phyloP scores from a whole-genome alignment of 495 filamentous ascomycete species.

The Achaetomiella virescens region DNA sequence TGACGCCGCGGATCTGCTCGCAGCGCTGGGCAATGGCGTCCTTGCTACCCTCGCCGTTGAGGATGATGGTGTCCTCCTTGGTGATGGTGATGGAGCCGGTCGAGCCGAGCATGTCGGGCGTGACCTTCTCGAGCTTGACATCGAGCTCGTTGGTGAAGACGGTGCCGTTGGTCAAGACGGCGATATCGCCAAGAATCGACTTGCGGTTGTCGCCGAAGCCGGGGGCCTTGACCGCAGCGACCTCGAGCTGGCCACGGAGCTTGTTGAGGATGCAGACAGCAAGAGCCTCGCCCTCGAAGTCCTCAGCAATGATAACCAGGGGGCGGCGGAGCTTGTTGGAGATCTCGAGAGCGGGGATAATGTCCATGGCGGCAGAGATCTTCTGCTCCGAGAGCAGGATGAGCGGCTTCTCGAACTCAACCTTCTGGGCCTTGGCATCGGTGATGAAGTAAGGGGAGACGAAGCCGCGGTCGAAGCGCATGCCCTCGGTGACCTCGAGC shows the following conservation, averaged over 20 bases:
- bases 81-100: slow-evolving; percentile 99
- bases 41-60: slow-evolving; percentile 96
- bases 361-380: slow-evolving; percentile 97
- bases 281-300: slow-evolving; percentile 97
- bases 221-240: slow-evolving; percentile 96
- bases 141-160: slow-evolving; percentile 99
- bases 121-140: slow-evolving; percentile 97
- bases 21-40: slow-evolving; percentile 90
- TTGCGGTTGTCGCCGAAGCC: slow-evolving; percentile 99
- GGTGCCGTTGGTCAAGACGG: slow-evolving; percentile 88
- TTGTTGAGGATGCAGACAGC: slow-evolving; percentile 99
- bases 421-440: slow-evolving; percentile 95
- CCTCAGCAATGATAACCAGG: slow-evolving; percentile 96
- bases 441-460: slow-evolving; percentile 99
- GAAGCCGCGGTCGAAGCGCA: slow-evolving; percentile 98
- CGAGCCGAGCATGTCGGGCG: slow-evolving; percentile 89
- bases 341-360: slow-evolving; percentile 93
- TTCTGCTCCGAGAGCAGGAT: slow-evolving; percentile 99
- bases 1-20: slow-evolving; percentile 97
- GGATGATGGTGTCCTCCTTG: slow-evolving; percentile 98
- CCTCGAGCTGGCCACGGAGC: slow-evolving; percentile 97
- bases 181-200: slow-evolving; percentile 95
- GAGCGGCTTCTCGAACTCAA: slow-evolving; percentile 98
- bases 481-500: slow-evolving; percentile 97
- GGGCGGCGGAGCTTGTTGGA: slow-evolving; percentile 93